Evolutionary conservation across 805 yeast genomes (phyloP), one percentile per base, ranked within the genome.

Genomic region (Teunomyces lycoperdinae): DNA sequence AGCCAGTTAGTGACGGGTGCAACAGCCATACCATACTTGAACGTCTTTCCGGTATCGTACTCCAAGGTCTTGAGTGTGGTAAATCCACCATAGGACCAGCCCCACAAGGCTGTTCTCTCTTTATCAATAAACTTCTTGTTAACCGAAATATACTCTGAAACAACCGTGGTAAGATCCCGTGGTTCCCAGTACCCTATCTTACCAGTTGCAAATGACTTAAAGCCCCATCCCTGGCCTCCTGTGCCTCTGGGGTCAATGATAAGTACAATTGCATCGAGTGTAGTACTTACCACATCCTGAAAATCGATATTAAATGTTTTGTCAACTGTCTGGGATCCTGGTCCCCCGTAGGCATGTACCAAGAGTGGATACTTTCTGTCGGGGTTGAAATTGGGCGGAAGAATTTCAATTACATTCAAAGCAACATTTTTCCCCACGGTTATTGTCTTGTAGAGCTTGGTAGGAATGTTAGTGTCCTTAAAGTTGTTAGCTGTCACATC

Each of bases 71-170:
- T 94, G 57, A 94, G 76, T 0, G 99, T 90, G 76, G 89, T 78
- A 62, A 81, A 94, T 0, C 98, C 99, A 42, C 99, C 99, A 63
- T 92, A 94, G 17, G 96, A 87, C 99, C 99, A 94, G 7, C 99
- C 99, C 92, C 97, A 94, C 47, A 92, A 80, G 0, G 96, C 95
- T 9, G 89, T 83, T 50, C 80, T 78, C 3, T 76, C 70, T 20
- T 71, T 65, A 61, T 91, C 87, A 14, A 87, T 73, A 50, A 76
- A 76, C 8, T 67, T 60, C 31, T 56, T 50, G 48, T 71, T 71
- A 5, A 64, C 65, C 17, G 66, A 50, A 5, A 86, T 75, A 60
- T 81, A 83, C 31, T 70, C 71, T 35, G 77, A 64, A 0, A 81
- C 74, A 0, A 81, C 76, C 3, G 70, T 71, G 0, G 78, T 73